A percentile compares a stretch with the other conserved stretches of the same genome.
Conservation (phyloP, 495 filamentous ascomycete genomes). For the Glonium stellatum region DNA sequence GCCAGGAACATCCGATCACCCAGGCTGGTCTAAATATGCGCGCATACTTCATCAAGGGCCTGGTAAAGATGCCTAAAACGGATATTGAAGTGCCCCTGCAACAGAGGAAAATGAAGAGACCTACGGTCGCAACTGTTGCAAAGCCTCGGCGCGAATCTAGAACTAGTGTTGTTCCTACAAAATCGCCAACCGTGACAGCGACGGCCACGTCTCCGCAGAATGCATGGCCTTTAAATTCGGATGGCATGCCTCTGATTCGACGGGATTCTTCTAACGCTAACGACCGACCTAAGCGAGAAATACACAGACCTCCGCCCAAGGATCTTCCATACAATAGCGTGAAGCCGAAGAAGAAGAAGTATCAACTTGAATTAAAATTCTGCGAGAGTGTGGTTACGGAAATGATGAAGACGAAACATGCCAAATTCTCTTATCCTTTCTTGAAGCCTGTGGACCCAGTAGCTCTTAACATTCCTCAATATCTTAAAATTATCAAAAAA, state of each 20-base stretch:
- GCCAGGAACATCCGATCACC: constrained; percentile 63
- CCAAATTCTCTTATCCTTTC: constrained; percentile 60
- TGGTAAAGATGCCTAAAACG: constrained; percentile 42
- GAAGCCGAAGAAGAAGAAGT: constrained; percentile 88
- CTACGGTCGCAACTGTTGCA: constrained; percentile 32
- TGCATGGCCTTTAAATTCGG: constrained; percentile 74
- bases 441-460: constrained; percentile 83
- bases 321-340: constrained; percentile 77
- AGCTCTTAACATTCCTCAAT: constrained; percentile 85
- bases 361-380: constrained; percentile 79
- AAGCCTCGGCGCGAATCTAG: constrained; percentile 24
- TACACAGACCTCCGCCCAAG: constrained; percentile 80
- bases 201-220: constrained; percentile 42
- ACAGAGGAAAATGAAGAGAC: constrained; percentile 56
- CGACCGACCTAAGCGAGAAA: constrained; percentile 81
- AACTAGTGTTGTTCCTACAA: constrained; percentile 25
- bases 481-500: constrained; percentile 87
- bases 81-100: constrained; percentile 45
- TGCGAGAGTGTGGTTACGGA: constrained; percentile 77
- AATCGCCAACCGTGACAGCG: constrained; percentile 36
- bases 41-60: constrained; percentile 54
- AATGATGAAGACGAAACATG: constrained; percentile 67
- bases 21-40: constrained; percentile 54
- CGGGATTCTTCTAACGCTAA: constrained; percentile 73
- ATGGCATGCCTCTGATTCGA: constrained; percentile 85